A percentile compares a stretch with the other conserved stretches of the same genome.
phyloP scores from a whole-genome alignment of 148 eudicot genomes.

The Bassia scoparia region DNA sequence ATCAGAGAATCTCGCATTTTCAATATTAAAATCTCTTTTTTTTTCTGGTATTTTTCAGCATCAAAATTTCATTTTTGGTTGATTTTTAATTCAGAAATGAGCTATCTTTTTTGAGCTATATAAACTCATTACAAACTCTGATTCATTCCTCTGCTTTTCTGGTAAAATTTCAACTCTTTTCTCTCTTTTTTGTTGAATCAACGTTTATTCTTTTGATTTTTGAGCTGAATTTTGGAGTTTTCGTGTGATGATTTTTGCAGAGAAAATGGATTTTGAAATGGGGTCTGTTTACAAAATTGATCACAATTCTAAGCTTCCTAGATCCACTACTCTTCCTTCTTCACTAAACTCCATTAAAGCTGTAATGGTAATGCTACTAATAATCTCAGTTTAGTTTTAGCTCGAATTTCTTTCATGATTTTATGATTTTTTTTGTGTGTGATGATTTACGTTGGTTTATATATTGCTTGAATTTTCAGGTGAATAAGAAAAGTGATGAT shows the following conservation, averaged over 20 bases:
- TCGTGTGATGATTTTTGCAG: background rate
- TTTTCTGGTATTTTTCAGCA: background rate
- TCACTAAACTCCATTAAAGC: constrained; percentile 49
- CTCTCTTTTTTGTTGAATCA: background rate
- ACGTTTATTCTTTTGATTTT: background rate
- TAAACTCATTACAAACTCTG: background rate
- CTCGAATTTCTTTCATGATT: background rate
- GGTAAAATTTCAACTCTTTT: background rate
- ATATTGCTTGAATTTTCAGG: constrained; percentile 37
- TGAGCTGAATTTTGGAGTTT: background rate
- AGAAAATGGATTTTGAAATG: constrained; percentile 31
- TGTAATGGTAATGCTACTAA: constrained; percentile 49
- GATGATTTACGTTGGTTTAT: background rate
- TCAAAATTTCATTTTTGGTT: background rate
- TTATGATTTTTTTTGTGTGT: background rate
- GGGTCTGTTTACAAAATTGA: constrained; percentile 59
- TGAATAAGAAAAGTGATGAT: constrained; percentile 45
- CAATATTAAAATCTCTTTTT: background rate
- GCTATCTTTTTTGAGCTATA: background rate
- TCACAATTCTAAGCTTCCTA: constrained; percentile 54
- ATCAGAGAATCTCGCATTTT: too few species aligned
- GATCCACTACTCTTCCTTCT: constrained; percentile 40
- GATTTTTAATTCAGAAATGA: background rate
- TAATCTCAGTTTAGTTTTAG: background rate
- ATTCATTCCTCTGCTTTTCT: background rate